Base-by-base conservation (phyloP, 306 rosid species). In the Sophora flavescens region DNA sequence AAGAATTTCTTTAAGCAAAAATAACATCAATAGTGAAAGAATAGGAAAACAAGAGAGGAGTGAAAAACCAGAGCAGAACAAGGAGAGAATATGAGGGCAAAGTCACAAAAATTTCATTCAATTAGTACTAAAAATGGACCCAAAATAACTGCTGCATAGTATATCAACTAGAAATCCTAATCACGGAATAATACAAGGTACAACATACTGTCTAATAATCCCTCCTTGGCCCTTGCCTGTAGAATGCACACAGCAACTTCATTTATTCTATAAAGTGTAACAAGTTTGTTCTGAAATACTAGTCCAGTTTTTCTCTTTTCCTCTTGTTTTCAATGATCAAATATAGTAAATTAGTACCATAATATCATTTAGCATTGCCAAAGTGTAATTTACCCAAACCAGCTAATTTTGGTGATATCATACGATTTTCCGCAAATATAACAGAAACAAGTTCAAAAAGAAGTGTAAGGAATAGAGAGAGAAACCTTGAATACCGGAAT, bases 401-500 rank as follows among this genome's bases (percentile, higher is more conserved):
- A 52, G 30, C 39, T 32, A 62, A 50, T 60, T 41, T 47, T 52
- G 28, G 4, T 30, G 54, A 58, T 22, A 52, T 6, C 28, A 36
- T 0, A 12, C 17, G 0, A 53, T 45, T 14, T 42, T 64, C 73
- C 30, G 45, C 53, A 53, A 54, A 45, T 15, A 74, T 18, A 56
- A 14, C 13, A 61, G 36, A 32, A 41, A 45, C 6, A 48, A 33
- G 26, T 47, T 52, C 16, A 64, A 47, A 65, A 70, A n/a, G 39
- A 63, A 54, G 65, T 2, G 39, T 2, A 14, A 61, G 53, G 45
- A 41, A 16, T 2, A 1, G 7, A 78, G 2, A 17, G 28, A 64
- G 59, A 6, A 44, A 92, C 99, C 99, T 88, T 96, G 91, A 28
- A 96, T 91, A n/a, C 98, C 98, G 0, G 99, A 96, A 82, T 96